Evolutionary conservation across 441 rosid genomes (phyloP), one percentile per base, ranked within the genome.

Genomic region (Arabidopsis hybrid): DNA sequence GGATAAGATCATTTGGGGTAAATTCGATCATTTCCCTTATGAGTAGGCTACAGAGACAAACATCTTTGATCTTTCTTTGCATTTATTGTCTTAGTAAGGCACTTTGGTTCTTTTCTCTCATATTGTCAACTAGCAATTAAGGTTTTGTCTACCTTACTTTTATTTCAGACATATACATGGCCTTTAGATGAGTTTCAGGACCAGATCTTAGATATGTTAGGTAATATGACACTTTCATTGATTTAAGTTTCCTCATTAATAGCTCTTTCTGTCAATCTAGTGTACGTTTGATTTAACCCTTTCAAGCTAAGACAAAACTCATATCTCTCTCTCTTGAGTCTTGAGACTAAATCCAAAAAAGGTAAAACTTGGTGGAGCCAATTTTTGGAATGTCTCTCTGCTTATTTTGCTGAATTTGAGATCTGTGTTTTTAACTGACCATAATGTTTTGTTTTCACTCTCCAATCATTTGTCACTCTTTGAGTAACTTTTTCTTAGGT

Each of bases 221-320:
- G 80, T 76, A 18, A 77, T 14, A 36, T 10, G 51, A 71, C 66
- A 70, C 39, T 73, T 74, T 77, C 79, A 73, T 10, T 51, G 52
- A 68, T 66, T 77, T 56, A 73, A 69, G 58, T 46, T 58, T 75
- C 67, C 67, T 78, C 81, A 67, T 69, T 78, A 60, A 74, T 80
- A 72, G 50, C 72, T 67, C 56, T 56, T 56, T 39, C 5, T 2
- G 65, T 53, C 38, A 58, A 53, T 29, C 67, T 46, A 16, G 12
- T 47, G 26, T 18, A 55, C 52, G 2, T 29, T 65, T 53, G 45
- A 58, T 58, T 60, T 43, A 42, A 66, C 36, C 72, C 21, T 65
- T 57, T 17, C 11, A 62, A 64, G 60, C 60, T 39, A 18, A 66
- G 69, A 72, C 77, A 60, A 77, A 71, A 16, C 8, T n/a, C 4